Conservation (phyloP, 2,329 filamentous ascomycete genomes). For the Lojkania enalia region DNA sequence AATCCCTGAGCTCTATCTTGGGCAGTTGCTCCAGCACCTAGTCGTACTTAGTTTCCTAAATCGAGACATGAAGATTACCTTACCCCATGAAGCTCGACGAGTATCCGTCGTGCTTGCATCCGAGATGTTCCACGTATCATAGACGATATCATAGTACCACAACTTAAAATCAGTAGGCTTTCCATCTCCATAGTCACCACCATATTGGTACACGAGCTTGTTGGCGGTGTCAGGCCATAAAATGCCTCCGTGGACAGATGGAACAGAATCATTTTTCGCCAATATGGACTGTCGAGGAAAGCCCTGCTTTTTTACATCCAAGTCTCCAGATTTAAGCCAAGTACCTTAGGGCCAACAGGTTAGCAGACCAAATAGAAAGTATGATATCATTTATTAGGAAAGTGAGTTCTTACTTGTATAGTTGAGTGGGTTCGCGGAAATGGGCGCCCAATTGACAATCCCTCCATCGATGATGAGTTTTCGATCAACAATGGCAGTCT, state of each 20-base stretch:
- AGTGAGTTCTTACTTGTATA: constrained; percentile 15
- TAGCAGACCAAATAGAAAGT: not conserved
- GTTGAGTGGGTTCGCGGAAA: constrained; percentile 14
- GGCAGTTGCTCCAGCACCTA: constrained; percentile 56
- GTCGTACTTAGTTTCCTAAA: constrained; percentile 13
- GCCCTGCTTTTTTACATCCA: constrained; percentile 38
- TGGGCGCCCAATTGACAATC: constrained; percentile 17
- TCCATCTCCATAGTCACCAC: constrained; percentile 53
- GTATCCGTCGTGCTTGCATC: constrained; percentile 11
- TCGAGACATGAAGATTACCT: not conserved
- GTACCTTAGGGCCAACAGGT: constrained; percentile 44
- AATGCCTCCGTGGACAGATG: constrained; percentile 48
- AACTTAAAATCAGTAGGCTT: constrained; percentile 51
- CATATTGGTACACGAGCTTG: constrained; percentile 62
- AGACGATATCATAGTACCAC: constrained; percentile 59
- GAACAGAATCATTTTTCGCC: constrained; percentile 59
- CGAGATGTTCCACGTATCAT: constrained; percentile 54
- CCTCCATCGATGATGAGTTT: constrained; percentile 58
- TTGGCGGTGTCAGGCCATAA: constrained; percentile 63
- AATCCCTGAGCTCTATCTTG: constrained; percentile 58
- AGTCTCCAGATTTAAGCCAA: constrained; percentile 58
- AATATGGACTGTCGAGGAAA: constrained; percentile 58
- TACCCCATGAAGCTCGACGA: constrained; percentile 20
- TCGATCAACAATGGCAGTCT: constrained; percentile 60
- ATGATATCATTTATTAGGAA: not conserved